These are phyloP conservation scores for Magnusiomyces ingens DNA, from an alignment of 1,139 yeast species.

Conservation along the genomic window DNA sequence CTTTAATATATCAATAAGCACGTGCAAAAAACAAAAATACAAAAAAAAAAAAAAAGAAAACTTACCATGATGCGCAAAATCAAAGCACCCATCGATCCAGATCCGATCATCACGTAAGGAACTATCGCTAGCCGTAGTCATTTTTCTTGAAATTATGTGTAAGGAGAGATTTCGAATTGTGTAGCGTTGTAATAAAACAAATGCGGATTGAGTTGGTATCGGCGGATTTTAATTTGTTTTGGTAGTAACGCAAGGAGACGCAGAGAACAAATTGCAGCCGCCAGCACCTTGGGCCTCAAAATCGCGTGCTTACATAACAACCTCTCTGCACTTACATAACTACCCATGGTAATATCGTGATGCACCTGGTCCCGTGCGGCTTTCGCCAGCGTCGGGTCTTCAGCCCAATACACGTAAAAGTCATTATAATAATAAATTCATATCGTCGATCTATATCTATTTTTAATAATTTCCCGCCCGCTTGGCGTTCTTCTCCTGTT, in stretches of 20 bases:
- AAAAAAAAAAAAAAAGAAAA: conserved; percentile 15
- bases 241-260: too few relatives aligned
- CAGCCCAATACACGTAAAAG: background rate
- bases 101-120: conserved; percentile 29
- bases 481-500: conserved; percentile 68
- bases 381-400: background rate
- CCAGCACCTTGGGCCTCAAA: too few relatives aligned
- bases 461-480: conserved; percentile 20
- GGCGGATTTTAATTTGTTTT: too few relatives aligned
- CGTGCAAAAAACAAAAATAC: background rate
- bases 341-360: too few relatives aligned
- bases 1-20: conserved; percentile 25
- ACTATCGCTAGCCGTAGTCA: background rate
- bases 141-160: background rate
- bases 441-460: too few relatives aligned
- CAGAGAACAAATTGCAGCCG: too few relatives aligned
- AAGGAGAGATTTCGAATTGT: background rate
- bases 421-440: too few relatives aligned
- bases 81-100: conserved; percentile 98
- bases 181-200: too few relatives aligned
- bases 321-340: too few relatives aligned
- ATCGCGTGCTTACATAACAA: too few relatives aligned
- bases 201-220: too few relatives aligned
- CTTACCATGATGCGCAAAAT: conserved; percentile 91
- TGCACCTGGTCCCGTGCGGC: too few relatives aligned